phyloP scores from a whole-genome alignment of 305 asterid species.

The Fraxinus sp. region DNA sequence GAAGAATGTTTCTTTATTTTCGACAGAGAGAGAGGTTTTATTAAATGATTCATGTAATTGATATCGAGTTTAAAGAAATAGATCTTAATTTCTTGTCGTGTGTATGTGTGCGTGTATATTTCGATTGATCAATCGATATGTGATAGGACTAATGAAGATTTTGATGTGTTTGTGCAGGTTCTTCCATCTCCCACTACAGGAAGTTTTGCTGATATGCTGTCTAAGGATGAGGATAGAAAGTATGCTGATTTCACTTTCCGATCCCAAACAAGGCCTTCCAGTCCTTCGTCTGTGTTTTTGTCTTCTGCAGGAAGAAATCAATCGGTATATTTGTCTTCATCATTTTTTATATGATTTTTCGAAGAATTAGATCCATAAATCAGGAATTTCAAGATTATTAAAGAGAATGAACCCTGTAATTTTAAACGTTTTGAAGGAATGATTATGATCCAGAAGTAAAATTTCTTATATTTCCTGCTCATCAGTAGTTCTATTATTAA shows the following conservation, averaged over 20 bases:
- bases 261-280: conserved; percentile 41
- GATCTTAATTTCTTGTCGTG: not conserved
- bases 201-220: conserved; percentile 38
- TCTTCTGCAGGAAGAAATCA: conserved; percentile 36
- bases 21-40: not conserved
- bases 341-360: not conserved
- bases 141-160: not conserved
- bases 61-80: not conserved
- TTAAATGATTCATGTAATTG: not conserved
- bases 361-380: not conserved
- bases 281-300: conserved; percentile 43
- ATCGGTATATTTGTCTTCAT: conserved; percentile 27
- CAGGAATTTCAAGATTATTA: not conserved
- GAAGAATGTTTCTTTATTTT: not conserved
- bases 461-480: not conserved
- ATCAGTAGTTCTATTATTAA: not conserved
- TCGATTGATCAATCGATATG: not conserved
- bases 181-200: conserved; percentile 78
- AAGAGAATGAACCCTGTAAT: not conserved
- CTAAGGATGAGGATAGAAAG: conserved; percentile 38
- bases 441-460: not conserved
- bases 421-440: not conserved
- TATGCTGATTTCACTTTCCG: conserved; percentile 61
- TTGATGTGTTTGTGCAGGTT: conserved; percentile 40
- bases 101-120: not conserved